Conservation (phyloP, 306 rosid genomes). For the Citrullus amarus region DNA sequence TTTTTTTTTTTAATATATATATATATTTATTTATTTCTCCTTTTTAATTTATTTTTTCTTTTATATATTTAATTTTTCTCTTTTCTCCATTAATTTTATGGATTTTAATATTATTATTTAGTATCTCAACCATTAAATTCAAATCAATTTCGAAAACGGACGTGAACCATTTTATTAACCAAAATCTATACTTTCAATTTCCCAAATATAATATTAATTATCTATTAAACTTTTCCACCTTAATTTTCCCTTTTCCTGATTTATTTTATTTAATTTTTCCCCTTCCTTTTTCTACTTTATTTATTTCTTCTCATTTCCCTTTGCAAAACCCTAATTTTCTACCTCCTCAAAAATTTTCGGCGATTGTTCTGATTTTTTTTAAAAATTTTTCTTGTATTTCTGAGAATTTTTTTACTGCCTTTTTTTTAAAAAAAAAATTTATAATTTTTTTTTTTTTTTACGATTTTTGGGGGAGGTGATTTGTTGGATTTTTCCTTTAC, state of each 20-base stretch:
- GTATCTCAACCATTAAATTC: slow-evolving; percentile 46
- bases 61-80: neutral
- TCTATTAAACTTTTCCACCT: slow-evolving; percentile 40
- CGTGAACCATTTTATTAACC: slow-evolving; percentile 93
- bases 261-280: slow-evolving; percentile 27
- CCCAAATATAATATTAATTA: slow-evolving; percentile 53
- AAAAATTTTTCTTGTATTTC: slow-evolving; percentile 17
- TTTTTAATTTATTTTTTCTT: neutral
- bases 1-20: no score
- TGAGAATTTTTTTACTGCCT: neutral
- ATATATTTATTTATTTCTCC: neutral
- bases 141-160: slow-evolving; percentile 93
- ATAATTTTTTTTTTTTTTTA: neutral
- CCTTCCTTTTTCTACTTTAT: slow-evolving; percentile 52
- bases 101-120: neutral
- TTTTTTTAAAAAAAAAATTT: neutral
- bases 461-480: slow-evolving; percentile 23
- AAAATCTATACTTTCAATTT: slow-evolving; percentile 71
- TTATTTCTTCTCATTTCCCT: slow-evolving; percentile 64
- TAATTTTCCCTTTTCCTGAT: slow-evolving; percentile 25
- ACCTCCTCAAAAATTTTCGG: slow-evolving; percentile 12
- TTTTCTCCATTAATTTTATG: neutral
- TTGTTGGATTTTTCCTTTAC: slow-evolving; percentile 14
- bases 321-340: slow-evolving; percentile 63
- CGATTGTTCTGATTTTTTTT: slow-evolving; percentile 18